These are phyloP conservation scores for Fusarium nygamai DNA, from an alignment of 2,329 filamentous ascomycete species.

Conservation along the genomic window DNA sequence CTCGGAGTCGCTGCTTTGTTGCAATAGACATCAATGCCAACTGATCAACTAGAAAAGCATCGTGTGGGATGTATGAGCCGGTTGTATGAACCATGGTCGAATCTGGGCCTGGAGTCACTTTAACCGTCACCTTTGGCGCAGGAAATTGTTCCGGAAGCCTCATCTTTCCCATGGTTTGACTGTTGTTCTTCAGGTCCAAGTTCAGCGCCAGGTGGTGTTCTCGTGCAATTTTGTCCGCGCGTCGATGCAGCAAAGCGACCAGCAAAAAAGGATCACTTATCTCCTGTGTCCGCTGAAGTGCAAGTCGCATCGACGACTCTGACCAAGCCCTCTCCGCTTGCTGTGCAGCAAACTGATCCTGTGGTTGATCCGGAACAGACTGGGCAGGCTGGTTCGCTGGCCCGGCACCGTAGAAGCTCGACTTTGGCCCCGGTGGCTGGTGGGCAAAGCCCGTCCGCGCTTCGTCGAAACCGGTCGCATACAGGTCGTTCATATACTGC, in stretches of 20 bases:
- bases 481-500: slow-evolving; percentile 77
- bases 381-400: slow-evolving; percentile 71
- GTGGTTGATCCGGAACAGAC: slow-evolving; percentile 55
- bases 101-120: slow-evolving; percentile 67
- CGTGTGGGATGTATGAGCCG: slow-evolving; percentile 77
- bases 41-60: slow-evolving; percentile 82
- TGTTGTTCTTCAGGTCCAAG: slow-evolving; percentile 62
- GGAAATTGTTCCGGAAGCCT: slow-evolving; percentile 60
- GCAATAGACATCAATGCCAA: slow-evolving; percentile 84
- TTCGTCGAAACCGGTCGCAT: slow-evolving; percentile 63
- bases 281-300: slow-evolving; percentile 71
- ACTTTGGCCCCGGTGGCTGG: slow-evolving; percentile 64
- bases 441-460: slow-evolving; percentile 60
- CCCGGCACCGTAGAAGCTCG: slow-evolving; percentile 72
- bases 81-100: slow-evolving; percentile 70
- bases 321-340: slow-evolving; percentile 73
- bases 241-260: slow-evolving; percentile 69
- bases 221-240: slow-evolving; percentile 65
- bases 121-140: slow-evolving; percentile 63
- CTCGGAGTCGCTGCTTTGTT: slow-evolving; percentile 80
- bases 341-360: slow-evolving; percentile 73
- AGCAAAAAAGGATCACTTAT: slow-evolving; percentile 78
- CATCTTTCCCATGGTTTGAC: slow-evolving; percentile 58
- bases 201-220: slow-evolving; percentile 68
- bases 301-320: slow-evolving; percentile 70